Evolutionary conservation across 2,329 filamentous ascomycete genomes (phyloP).

Genomic region (Paraconiothyrium brasiliense): DNA sequence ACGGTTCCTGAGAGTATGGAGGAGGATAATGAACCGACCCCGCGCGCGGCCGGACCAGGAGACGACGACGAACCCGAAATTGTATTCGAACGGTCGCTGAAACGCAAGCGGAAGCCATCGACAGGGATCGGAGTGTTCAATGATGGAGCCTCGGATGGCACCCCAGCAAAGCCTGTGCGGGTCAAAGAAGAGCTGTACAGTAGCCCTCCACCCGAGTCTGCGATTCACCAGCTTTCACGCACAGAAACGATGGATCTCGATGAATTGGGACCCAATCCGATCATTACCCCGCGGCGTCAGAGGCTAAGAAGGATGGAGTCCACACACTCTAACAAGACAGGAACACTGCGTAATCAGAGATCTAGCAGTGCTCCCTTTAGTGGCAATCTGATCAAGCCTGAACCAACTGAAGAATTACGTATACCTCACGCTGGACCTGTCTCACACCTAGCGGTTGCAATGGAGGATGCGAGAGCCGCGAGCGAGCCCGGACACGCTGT

Average conservation of each 20-base stretch:
- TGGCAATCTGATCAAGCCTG: slow-evolving; percentile 30
- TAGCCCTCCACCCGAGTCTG: slow-evolving; percentile 39
- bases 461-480: slow-evolving; percentile 29
- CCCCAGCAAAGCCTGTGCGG: slow-evolving; percentile 41
- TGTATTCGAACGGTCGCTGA: slow-evolving; percentile 54
- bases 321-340: slow-evolving; percentile 23
- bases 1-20: slow-evolving; percentile 50
- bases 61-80: slow-evolving; percentile 51
- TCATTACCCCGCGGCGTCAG: slow-evolving; percentile 42
- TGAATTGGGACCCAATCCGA: slow-evolving; percentile 38
- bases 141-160: slow-evolving; percentile 38
- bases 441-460: neutral
- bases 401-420: slow-evolving; percentile 18
- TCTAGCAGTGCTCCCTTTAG: slow-evolving; percentile 41
- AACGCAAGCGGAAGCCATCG: slow-evolving; percentile 50
- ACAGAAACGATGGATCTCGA: slow-evolving; percentile 58
- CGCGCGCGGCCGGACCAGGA: slow-evolving; percentile 18
- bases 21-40: slow-evolving; percentile 19
- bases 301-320: slow-evolving; percentile 17
- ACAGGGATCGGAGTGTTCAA: slow-evolving; percentile 29
- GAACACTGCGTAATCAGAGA: slow-evolving; percentile 34
- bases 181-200: slow-evolving; percentile 53
- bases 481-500: slow-evolving; percentile 30
- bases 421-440: neutral
- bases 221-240: slow-evolving; percentile 32